Percentiles rank a stretch among this genome's conserved stretches.
phyloP scores from a whole-genome alignment of 2,329 filamentous ascomycete species.

The Sclerotinia glacialis region DNA sequence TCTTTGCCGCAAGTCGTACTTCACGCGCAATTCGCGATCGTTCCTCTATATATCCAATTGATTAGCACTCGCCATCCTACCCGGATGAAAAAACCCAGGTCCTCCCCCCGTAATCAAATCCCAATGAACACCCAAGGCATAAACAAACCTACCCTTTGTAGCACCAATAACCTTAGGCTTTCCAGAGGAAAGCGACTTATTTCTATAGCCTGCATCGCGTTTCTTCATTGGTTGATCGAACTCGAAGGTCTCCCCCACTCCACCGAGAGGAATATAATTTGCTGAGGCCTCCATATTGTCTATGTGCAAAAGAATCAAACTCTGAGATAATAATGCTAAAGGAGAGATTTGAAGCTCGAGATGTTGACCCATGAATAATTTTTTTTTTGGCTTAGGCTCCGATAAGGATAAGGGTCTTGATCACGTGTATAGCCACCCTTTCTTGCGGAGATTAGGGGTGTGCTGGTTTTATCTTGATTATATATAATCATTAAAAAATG shows the following conservation, averaged over 20 bases:
- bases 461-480: too few relatives aligned
- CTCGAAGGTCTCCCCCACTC: conserved; percentile 1
- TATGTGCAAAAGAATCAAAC: not conserved
- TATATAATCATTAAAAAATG: too few relatives aligned
- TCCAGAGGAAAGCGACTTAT: not conserved
- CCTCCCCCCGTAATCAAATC: not conserved
- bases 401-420: conserved; percentile 18
- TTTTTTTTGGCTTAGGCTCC: conserved; percentile 15
- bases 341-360: not conserved
- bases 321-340: not conserved
- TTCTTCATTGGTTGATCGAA: conserved; percentile 18
- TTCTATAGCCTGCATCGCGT: conserved; percentile 12
- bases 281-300: conserved; percentile 22
- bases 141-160: conserved; percentile 23
- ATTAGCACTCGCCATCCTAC: not conserved
- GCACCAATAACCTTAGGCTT: conserved; percentile 18
- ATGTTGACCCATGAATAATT: not conserved
- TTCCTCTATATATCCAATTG: conserved; percentile 27
- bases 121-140: not conserved
- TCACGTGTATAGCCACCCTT: not conserved
- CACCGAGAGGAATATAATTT: conserved; percentile 25
- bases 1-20: conserved; percentile 29
- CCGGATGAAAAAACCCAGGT: not conserved
- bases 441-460: too few relatives aligned
- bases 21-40: conserved; percentile 30